phyloP scores from a whole-genome alignment of 192 early-diverging fungal genomes.

The Ambispora gerdemannii region DNA sequence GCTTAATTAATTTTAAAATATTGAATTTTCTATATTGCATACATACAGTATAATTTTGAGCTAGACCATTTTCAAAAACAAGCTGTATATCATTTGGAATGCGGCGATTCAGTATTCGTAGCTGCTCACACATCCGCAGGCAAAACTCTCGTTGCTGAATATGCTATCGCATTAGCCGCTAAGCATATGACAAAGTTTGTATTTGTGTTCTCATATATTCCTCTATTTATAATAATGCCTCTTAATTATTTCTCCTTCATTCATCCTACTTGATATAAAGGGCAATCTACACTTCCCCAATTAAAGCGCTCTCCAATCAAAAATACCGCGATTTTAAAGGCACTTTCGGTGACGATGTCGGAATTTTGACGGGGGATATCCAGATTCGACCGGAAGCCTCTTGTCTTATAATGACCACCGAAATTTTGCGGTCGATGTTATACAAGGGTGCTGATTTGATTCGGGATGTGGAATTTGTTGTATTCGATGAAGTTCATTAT shows the following conservation, averaged over 20 bases:
- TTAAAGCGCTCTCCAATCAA: constrained; percentile 98
- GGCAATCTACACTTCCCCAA: constrained; percentile 97
- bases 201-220: neutral
- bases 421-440: constrained; percentile 96
- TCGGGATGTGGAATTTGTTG: constrained; percentile 98
- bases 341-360: constrained; percentile 87
- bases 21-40: constrained; percentile 8
- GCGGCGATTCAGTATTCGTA: constrained; percentile 93
- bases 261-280: constrained; percentile 32
- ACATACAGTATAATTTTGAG: constrained; percentile 81
- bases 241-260: constrained; percentile 11
- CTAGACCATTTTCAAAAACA: constrained; percentile 96
- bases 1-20: too few relatives aligned
- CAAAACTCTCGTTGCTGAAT: constrained; percentile 98
- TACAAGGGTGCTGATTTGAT: constrained; percentile 96
- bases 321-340: constrained; percentile 94
- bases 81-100: constrained; percentile 94
- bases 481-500: constrained; percentile 99
- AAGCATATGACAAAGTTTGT: constrained; percentile 83
- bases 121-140: constrained; percentile 98
- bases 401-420: constrained; percentile 98
- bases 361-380: constrained; percentile 96
- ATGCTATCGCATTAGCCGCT: constrained; percentile 89
- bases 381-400: constrained; percentile 96
- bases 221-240: constrained; percentile 17